Evolutionary conservation across 2,329 filamentous ascomycete genomes (phyloP).

Genomic region (Mycosphaerella arachidis): DNA sequence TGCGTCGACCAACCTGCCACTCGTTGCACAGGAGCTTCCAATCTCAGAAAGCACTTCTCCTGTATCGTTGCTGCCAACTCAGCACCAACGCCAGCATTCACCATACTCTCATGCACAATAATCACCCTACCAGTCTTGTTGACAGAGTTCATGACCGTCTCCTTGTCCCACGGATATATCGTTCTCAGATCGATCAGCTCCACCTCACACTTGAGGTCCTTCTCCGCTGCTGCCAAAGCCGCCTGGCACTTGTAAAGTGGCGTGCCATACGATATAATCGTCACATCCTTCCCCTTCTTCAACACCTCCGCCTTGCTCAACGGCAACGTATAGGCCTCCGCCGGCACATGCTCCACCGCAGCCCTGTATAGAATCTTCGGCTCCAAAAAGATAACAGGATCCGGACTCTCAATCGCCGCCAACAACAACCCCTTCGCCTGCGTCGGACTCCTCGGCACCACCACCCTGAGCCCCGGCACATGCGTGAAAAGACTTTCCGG

Average conservation of each 20-base stretch:
- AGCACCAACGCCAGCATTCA: conserved; percentile 83
- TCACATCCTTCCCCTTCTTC: conserved; percentile 74
- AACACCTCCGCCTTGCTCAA: conserved; percentile 81
- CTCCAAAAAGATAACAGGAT: conserved; percentile 90
- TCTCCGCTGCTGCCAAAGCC: conserved; percentile 72
- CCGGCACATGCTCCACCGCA: conserved; percentile 84
- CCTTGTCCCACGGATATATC: conserved; percentile 86
- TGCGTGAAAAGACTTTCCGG: conserved; percentile 87
- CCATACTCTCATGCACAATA: conserved; percentile 88
- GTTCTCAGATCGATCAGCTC: conserved; percentile 87
- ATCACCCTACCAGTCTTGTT: conserved; percentile 81
- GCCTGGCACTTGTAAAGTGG: conserved; percentile 78
- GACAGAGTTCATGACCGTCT: conserved; percentile 75
- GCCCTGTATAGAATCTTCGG: conserved; percentile 90
- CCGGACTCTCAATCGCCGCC: conserved; percentile 69
- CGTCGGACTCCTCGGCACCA: conserved; percentile 77
- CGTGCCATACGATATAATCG: conserved; percentile 83
- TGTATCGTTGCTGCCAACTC: conserved; percentile 87
- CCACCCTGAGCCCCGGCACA: conserved; percentile 76
- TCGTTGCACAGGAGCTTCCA: conserved; percentile 80
- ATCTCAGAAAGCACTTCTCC: conserved; percentile 74
- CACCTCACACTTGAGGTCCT: conserved; percentile 67
- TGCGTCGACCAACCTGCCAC: conserved; percentile 90
- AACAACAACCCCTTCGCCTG: conserved; percentile 87
- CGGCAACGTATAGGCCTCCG: conserved; percentile 73